Evolutionary conservation across 164 flowering plant genomes (phyloP), one percentile per base, ranked within the genome.

Genomic region (Protea cynaroides): DNA sequence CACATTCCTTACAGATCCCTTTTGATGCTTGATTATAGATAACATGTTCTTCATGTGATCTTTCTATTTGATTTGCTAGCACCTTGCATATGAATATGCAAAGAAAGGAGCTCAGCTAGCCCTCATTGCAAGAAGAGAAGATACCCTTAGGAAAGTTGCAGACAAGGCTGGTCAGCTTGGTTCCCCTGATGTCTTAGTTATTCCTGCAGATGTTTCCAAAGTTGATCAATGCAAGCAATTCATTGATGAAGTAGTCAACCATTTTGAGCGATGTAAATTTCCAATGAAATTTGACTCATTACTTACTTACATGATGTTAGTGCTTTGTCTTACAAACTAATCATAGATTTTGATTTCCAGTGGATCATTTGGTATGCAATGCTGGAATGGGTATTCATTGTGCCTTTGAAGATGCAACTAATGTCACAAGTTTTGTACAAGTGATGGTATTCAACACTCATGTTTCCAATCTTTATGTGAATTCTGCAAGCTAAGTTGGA

Each of bases 11-110:
- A n/a, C n/a, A n/a, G n/a, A n/a, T n/a, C n/a, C n/a, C n/a, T n/a
- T n/a, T n/a, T n/a, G n/a, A n/a, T n/a, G n/a, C n/a, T n/a, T n/a
- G n/a, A n/a, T n/a, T n/a, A n/a, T n/a, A n/a, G n/a, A n/a, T n/a
- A n/a, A n/a, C n/a, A n/a, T n/a, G n/a, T n/a, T n/a, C n/a, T n/a
- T n/a, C n/a, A n/a, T n/a, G n/a, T n/a, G n/a, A n/a, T n/a, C n/a
- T n/a, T n/a, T n/a, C n/a, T n/a, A n/a, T 37, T n/a, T 37, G 40
- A 58, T 65, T 62, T 24, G 34, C 49, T 62, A 81, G 85, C 68
- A 76, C 29, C 40, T 84, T 62, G 89, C 89, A 0, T 84, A 82
- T 57, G 89, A 82, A 60, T 84, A 84, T 69, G 89, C 81, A 0
- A 80, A 65, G 46, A 78, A 81, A 71, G 82, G 86, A 38, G 89